These are phyloP conservation scores for Aegilops sharonensis DNA, from an alignment of 176 grass and related monocot species.

Conservation along the genomic window DNA sequence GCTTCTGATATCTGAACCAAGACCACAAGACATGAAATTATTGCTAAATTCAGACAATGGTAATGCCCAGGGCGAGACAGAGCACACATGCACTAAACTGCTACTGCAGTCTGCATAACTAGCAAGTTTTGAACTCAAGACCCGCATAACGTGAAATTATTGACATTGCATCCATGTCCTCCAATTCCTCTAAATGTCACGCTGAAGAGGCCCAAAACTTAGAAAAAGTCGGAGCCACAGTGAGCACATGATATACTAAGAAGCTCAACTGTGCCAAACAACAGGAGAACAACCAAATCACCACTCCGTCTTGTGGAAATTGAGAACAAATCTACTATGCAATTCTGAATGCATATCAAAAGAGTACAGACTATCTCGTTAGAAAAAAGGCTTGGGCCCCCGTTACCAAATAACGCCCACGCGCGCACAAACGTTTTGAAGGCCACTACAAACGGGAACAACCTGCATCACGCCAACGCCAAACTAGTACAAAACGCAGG, in stretches of 20 bases:
- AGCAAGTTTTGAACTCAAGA: neutral
- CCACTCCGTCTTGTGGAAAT: neutral
- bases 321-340: neutral
- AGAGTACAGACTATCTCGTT: neutral
- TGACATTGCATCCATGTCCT: neutral
- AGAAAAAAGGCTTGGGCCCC: neutral
- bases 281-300: neutral
- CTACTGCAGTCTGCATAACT: neutral
- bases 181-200: neutral
- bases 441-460: neutral
- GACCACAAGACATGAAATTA: neutral
- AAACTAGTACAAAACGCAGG: conserved; percentile 17
- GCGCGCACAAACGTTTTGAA: neutral
- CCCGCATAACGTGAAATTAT: neutral
- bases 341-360: conserved; percentile 2
- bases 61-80: neutral
- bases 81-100: neutral
- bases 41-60: neutral
- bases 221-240: neutral
- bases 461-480: conserved; percentile 18
- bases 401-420: conserved; percentile 12
- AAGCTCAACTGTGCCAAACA: neutral
- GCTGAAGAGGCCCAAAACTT: neutral
- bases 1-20: neutral
- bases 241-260: neutral